Percentiles rank a stretch among this genome's conserved stretches.
Evolutionary conservation across 805 yeast genomes (phyloP).

Genomic region (Tetrapisispora taiwanensis): DNA sequence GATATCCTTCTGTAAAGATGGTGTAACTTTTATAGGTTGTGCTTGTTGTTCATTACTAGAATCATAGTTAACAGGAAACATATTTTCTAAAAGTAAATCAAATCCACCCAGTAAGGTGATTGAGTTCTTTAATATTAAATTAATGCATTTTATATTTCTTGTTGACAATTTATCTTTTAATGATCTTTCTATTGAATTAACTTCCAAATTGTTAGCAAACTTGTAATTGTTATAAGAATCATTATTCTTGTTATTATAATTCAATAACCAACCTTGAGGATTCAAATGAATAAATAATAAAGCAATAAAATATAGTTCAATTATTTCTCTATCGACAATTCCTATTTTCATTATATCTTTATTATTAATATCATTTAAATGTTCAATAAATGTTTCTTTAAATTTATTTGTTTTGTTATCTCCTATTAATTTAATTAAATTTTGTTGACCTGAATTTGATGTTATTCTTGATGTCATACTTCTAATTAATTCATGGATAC

Average conservation of each 20-base stretch:
- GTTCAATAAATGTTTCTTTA: conserved; percentile 14
- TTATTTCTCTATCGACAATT: conserved; percentile 24
- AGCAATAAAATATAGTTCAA: conserved; percentile 24
- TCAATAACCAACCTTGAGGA: conserved; percentile 18
- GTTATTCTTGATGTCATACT: conserved; percentile 47
- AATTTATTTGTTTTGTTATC: conserved; percentile 27
- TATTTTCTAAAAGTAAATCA: conserved; percentile 10
- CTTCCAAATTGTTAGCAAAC: conserved; percentile 9
- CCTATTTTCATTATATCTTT: conserved; percentile 18
- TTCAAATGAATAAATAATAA: conserved; percentile 20
- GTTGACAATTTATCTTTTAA: conserved; percentile 19
- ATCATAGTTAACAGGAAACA: too few relatives aligned
- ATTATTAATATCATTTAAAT: conserved; percentile 12
- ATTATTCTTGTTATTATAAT: conserved; percentile 1
- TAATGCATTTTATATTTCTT: conserved; percentile 19
- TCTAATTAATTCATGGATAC: conserved; percentile 31
- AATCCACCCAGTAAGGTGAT: conserved; percentile 23
- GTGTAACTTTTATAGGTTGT: not conserved
- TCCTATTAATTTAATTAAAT: conserved; percentile 32
- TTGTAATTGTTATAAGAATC: not conserved
- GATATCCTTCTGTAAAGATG: not conserved
- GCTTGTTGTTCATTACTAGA: too few relatives aligned
- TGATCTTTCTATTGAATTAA: conserved; percentile 11
- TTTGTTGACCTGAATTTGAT: conserved; percentile 37
- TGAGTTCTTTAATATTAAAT: conserved; percentile 18